Evolutionary conservation across 2,329 filamentous ascomycete species (phyloP).

Genomic region (Alternaria sp.): DNA sequence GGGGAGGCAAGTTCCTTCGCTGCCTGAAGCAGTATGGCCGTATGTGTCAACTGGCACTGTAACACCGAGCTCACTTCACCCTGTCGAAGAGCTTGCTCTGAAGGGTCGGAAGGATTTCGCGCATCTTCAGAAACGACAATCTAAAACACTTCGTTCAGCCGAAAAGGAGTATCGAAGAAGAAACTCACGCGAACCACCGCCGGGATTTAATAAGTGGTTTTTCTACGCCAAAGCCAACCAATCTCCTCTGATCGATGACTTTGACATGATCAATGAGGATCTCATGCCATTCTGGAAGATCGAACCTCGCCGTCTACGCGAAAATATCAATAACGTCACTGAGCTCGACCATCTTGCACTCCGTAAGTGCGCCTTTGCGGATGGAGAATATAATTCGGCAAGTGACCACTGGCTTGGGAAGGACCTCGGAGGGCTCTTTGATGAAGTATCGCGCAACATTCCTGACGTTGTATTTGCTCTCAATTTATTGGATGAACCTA

Average conservation of each 20-base stretch:
- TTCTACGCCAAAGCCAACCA: slow-evolving; percentile 52
- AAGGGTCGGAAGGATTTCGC: slow-evolving; percentile 31
- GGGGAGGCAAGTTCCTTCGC: no score
- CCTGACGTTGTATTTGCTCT: slow-evolving; percentile 21
- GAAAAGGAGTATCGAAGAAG: slow-evolving; percentile 56
- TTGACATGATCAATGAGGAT: slow-evolving; percentile 55
- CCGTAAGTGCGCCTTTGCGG: slow-evolving; percentile 14
- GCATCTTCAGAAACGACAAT: slow-evolving; percentile 49
- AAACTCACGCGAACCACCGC: slow-evolving; percentile 57
- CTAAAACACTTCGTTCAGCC: slow-evolving; percentile 27
- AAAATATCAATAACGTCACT: slow-evolving; percentile 11
- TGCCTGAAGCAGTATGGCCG: no score
- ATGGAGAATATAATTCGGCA: slow-evolving; percentile 3
- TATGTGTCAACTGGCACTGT: background rate
- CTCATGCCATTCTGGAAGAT: slow-evolving; percentile 56
- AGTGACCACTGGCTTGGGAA: background rate
- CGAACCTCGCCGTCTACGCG: background rate
- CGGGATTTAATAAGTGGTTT: slow-evolving; percentile 60
- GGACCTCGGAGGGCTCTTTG: slow-evolving; percentile 3
- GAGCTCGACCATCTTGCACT: slow-evolving; percentile 10
- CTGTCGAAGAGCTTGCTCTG: background rate
- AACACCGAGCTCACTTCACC: background rate
- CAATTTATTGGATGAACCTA: slow-evolving; percentile 19
- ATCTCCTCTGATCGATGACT: slow-evolving; percentile 62
- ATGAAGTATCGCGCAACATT: slow-evolving; percentile 7